Base-by-base conservation (phyloP, 192 early-diverging fungal genomes). In the Powellomyces hirtus region DNA sequence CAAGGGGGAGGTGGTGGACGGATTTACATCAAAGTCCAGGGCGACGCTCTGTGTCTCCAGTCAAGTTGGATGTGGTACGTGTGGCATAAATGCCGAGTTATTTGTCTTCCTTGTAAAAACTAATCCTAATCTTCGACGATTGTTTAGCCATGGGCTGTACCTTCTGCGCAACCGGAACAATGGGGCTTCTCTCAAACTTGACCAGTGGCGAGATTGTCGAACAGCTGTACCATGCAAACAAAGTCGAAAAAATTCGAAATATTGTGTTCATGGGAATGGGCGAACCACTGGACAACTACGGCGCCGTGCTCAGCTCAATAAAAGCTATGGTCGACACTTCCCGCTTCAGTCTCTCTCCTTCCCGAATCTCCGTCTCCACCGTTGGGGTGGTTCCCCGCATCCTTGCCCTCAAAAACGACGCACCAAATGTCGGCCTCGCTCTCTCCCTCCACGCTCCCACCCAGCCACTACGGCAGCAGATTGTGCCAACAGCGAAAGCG, bases 101-200 rank as follows among this genome's bases (percentile, higher is more conserved):
- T 42, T 42, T 18, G 40, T 18, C 40, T 8, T 42, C n/a, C n/a
- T n/a, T n/a, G n/a, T n/a, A n/a, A n/a, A n/a, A n/a, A n/a, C n/a
- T n/a, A n/a, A n/a, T n/a, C n/a, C n/a, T n/a, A n/a, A n/a, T n/a
- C n/a, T n/a, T n/a, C n/a, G n/a, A n/a, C n/a, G n/a, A n/a, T n/a
- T n/a, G n/a, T 49, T 18, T 24, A 49, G 53, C 76, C 13, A 86
- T 86, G 80, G 84, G 73, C 4, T 86, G 84, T 56, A 86, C 82
- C 0, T 85, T 85, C 65, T 85, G 83, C 64, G 81, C 80, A 5
- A 85, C 83, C 18, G 83, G 83, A 26, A 85, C 83, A 7, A 85
- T 85, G 83, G 80, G 78, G 8, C 69, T 82, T 22, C 60, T 82
- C n/a, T 68, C 78, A 10, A 80, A 82, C 68, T 46, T 85, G 30